A percentile compares a stretch with the other conserved stretches of the same genome.
These are phyloP conservation scores for Cordyceps sp. DNA, from an alignment of 2,329 filamentous ascomycete genomes.

Conservation along the genomic window DNA sequence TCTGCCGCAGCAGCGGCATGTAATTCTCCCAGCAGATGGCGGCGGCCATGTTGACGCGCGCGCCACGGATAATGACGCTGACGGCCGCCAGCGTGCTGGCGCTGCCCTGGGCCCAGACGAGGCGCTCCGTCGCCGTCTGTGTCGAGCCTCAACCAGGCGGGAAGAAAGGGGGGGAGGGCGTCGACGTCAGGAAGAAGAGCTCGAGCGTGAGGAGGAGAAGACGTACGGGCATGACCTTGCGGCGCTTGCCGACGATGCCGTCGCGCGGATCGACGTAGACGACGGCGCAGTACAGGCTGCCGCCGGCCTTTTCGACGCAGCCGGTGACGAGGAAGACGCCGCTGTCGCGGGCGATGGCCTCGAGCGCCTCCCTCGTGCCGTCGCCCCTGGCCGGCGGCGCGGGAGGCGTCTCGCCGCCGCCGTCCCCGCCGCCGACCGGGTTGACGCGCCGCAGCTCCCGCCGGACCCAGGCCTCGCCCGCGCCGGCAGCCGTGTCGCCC, in stretches of 20 bases:
- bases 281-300: slow-evolving; percentile 68
- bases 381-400: slow-evolving; percentile 31
- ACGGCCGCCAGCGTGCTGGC: slow-evolving; percentile 66
- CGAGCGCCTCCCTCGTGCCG: slow-evolving; percentile 63
- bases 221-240: slow-evolving; percentile 77
- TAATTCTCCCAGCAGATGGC: slow-evolving; percentile 97
- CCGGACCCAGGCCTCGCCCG: slow-evolving; percentile 57
- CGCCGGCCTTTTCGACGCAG: slow-evolving; percentile 62
- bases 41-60: slow-evolving; percentile 63
- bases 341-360: slow-evolving; percentile 57
- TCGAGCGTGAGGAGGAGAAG: too few relatives aligned
- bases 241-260: slow-evolving; percentile 66
- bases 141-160: neutral
- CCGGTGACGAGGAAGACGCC: slow-evolving; percentile 73
- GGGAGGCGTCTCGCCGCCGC: slow-evolving; percentile 11
- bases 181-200: too few relatives aligned
- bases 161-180: slow-evolving; percentile 6
- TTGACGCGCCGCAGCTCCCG: too few relatives aligned
- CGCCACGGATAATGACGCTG: slow-evolving; percentile 61
- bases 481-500: slow-evolving; percentile 52
- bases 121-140: slow-evolving; percentile 60
- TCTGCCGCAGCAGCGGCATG: slow-evolving; percentile 77
- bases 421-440: too few relatives aligned
- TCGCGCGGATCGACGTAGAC: slow-evolving; percentile 64
- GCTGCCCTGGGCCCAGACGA: slow-evolving; percentile 80